Evolutionary conservation across 2,329 filamentous ascomycete genomes (phyloP), one percentile per base, ranked within the genome.

Genomic region (Calonectria pseudoturangicola): DNA sequence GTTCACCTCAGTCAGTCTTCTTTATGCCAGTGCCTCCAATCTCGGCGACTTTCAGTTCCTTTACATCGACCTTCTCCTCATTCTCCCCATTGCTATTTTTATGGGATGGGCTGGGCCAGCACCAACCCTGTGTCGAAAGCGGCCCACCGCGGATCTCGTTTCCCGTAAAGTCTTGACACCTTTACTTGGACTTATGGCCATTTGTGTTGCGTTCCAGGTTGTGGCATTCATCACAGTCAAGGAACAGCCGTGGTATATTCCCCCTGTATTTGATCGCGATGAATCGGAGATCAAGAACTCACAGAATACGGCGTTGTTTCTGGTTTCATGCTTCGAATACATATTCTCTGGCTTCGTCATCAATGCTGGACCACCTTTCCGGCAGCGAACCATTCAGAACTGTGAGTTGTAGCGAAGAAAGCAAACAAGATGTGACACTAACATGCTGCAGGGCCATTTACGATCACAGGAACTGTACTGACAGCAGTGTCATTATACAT

Each of bases 41-140:
- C 88, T 99, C 7, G 97, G 97, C 63, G 97, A 99, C 83, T 98
- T 99, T 82, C 97, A 98, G 84, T 99, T 98, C 83, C 89, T 99
- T 4, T 98, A 96, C 84, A 98, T 99, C 81, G 97, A 99, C 79
- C 88, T 99, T 16, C 88, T 93, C 4, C 91, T 99, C 70, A 99
- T 99, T 80, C 87, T 99, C 3, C 97, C 97, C 5, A 98, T 99
- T 79, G 97, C 97, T 28, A 95, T 99, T 72, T 98, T 98, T 83
- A 99, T 99, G 97, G 96, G 97, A 77, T 98, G 97, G 97, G 95
- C 94, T 28, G 95, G 94, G 7, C 94, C 97, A 1, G 95, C 93
- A 80, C 92, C 92, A 2, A 87, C 89, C 45, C 90, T 99, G 16
- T 94, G 92, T 78, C 91, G 90, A 71, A 99, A 98, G 84, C 90